These are phyloP conservation scores for Gnomoniopsis smithogilvyi DNA, from an alignment of 2,329 filamentous ascomycete genomes.

Conservation along the genomic window DNA sequence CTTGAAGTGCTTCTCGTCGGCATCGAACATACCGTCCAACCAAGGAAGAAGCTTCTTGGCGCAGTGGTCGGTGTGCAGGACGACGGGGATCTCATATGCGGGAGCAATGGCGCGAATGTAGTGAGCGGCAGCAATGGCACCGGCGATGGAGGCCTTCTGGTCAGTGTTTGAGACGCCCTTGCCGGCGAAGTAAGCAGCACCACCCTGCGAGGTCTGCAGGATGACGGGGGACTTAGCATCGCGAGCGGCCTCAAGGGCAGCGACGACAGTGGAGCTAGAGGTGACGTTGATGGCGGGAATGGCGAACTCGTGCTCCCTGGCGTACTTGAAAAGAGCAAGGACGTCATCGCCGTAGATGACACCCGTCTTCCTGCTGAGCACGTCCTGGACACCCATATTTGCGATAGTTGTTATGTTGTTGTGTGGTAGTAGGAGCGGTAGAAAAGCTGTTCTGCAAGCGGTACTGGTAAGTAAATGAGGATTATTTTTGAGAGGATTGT, in stretches of 20 bases:
- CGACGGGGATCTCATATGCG: slow-evolving; percentile 81
- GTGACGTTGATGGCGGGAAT: slow-evolving; percentile 94
- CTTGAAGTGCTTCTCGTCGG: slow-evolving; percentile 95
- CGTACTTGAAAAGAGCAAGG: slow-evolving; percentile 76
- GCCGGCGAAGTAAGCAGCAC: slow-evolving; percentile 88
- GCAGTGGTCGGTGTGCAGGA: slow-evolving; percentile 97
- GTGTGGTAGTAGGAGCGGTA: no score
- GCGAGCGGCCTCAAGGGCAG: slow-evolving; percentile 89
- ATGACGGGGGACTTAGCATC: slow-evolving; percentile 90
- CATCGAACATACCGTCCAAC: slow-evolving; percentile 94
- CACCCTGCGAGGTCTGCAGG: slow-evolving; percentile 90
- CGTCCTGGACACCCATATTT: slow-evolving; percentile 44
- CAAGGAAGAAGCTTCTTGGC: slow-evolving; percentile 99
- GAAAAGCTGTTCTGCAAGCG: background rate
- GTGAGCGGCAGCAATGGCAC: slow-evolving; percentile 84
- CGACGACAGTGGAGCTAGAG: slow-evolving; percentile 74
- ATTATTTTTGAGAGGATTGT: background rate
- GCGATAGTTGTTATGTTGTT: background rate
- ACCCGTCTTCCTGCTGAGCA: slow-evolving; percentile 61
- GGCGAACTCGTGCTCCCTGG: slow-evolving; percentile 81
- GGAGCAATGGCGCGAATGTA: slow-evolving; percentile 89
- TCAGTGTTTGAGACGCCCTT: slow-evolving; percentile 80
- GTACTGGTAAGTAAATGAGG: background rate
- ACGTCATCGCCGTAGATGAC: slow-evolving; percentile 54
- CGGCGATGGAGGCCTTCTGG: slow-evolving; percentile 86